Conservation (phyloP, 2,329 filamentous ascomycete genomes). For the Trichoderma atroviride region DNA sequence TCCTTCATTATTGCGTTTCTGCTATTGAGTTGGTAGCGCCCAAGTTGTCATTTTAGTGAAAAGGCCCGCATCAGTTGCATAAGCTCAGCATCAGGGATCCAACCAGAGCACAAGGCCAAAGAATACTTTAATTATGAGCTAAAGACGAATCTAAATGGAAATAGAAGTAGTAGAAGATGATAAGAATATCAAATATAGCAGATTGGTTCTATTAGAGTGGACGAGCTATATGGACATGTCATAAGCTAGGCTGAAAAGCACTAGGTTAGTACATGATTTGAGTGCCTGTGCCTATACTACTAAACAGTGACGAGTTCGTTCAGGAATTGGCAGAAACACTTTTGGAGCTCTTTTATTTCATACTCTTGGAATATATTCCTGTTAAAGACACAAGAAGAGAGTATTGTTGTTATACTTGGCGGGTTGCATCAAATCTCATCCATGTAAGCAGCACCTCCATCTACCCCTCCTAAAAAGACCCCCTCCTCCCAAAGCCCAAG, state of each 20-base stretch:
- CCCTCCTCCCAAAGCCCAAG: not conserved
- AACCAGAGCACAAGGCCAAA: not conserved
- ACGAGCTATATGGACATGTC: not conserved
- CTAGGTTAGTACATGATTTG: too few relatives aligned
- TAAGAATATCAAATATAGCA: not conserved
- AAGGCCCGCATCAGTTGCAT: not conserved
- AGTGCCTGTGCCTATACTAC: too few relatives aligned
- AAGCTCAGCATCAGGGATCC: not conserved
- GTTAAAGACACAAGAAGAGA: too few relatives aligned
- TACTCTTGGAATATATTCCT: too few relatives aligned
- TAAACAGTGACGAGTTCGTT: too few relatives aligned
- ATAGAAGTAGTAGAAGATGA: not conserved
- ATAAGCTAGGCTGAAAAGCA: not conserved
- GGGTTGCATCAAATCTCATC: not conserved
- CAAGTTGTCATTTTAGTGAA: not conserved
- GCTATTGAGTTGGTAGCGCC: not conserved
- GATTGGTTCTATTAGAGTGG: not conserved
- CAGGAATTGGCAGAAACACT: too few relatives aligned
- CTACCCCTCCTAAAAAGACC: not conserved
- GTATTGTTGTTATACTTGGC: too few relatives aligned
- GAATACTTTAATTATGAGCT: not conserved
- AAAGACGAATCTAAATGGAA: not conserved
- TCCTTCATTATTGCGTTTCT: not conserved
- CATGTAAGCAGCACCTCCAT: not conserved
- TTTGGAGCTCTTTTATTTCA: too few relatives aligned